Evolutionary conservation across 805 yeast species (phyloP).

Genomic region (Sugiyamaella smithiae): DNA sequence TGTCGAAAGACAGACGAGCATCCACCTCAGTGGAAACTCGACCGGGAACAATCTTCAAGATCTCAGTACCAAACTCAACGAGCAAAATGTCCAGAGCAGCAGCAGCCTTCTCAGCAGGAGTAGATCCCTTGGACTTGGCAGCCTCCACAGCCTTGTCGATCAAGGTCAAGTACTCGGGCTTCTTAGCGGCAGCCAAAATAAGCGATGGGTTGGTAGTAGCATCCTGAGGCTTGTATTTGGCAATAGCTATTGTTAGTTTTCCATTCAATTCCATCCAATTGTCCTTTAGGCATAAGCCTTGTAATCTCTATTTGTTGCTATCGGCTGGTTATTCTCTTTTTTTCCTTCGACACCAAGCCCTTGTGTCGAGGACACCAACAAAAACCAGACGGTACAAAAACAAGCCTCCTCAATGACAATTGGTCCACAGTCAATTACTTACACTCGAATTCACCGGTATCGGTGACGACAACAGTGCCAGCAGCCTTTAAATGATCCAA

Average conservation of each 20-base stretch:
- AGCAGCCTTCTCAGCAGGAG: conserved; percentile 58
- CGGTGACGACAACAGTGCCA: conserved; percentile 96
- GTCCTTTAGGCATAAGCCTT: too few relatives aligned
- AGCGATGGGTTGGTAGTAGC: conserved; percentile 98
- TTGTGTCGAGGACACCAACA: too few relatives aligned
- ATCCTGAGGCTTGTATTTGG: conserved; percentile 97
- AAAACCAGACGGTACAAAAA: not conserved
- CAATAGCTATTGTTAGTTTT: conserved; percentile 56
- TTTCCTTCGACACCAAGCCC: too few relatives aligned
- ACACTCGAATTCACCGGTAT: conserved; percentile 96
- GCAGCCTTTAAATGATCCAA: conserved; percentile 90
- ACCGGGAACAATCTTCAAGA: conserved; percentile 94
- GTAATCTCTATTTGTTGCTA: too few relatives aligned
- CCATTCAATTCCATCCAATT: too few relatives aligned
- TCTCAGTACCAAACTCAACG: conserved; percentile 94
- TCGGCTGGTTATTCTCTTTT: too few relatives aligned
- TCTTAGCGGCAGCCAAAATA: conserved; percentile 92
- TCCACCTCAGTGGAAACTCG: conserved; percentile 99
- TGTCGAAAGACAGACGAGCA: conserved; percentile 96
- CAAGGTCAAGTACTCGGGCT: conserved; percentile 82
- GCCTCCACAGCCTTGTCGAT: conserved; percentile 88
- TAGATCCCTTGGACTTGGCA: conserved; percentile 55
- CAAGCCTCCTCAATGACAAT: too few relatives aligned
- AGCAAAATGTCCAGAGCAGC: conserved; percentile 87
- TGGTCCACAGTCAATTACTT: conserved; percentile 30